These are phyloP conservation scores for Fonsecaea monophora DNA, from an alignment of 2,329 filamentous ascomycete species.

Conservation along the genomic window DNA sequence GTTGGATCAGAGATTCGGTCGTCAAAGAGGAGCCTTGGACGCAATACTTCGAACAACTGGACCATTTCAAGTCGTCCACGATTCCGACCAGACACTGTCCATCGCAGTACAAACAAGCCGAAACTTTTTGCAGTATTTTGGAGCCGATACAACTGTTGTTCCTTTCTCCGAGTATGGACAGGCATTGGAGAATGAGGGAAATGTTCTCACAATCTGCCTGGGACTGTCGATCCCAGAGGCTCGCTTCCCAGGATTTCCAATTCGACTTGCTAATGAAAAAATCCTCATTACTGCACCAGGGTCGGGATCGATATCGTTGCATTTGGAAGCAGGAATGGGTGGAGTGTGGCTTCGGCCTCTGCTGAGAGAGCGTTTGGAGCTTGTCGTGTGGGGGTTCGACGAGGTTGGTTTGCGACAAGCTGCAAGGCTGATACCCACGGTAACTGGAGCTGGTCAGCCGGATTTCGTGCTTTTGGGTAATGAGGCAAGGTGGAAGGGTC, in stretches of 20 bases:
- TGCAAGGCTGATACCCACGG: conserved; percentile 60
- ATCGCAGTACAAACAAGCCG: conserved; percentile 62
- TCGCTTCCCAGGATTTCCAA: conserved; percentile 40
- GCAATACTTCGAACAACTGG: conserved; percentile 57
- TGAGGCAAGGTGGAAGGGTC: conserved; percentile 58
- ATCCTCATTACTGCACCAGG: conserved; percentile 26
- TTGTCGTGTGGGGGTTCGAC: conserved; percentile 64
- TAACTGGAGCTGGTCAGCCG: conserved; percentile 64
- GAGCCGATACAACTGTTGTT: conserved; percentile 57
- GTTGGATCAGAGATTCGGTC: conserved; percentile 49
- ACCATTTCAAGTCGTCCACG: conserved; percentile 39
- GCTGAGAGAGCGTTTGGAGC: conserved; percentile 56
- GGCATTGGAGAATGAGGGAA: conserved; percentile 46
- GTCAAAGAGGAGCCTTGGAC: conserved; percentile 61
- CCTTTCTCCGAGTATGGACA: conserved; percentile 13
- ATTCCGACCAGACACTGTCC: conserved; percentile 40
- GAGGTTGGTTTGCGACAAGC: conserved; percentile 56
- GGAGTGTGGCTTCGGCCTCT: conserved; percentile 61
- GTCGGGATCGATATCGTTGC: conserved; percentile 42
- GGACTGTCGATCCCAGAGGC: conserved; percentile 39
- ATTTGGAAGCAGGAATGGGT: conserved; percentile 50
- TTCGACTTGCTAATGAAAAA: conserved; percentile 37
- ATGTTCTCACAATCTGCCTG: conserved; percentile 51
- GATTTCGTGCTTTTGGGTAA: conserved; percentile 61
- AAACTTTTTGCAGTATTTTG: conserved; percentile 65